A percentile compares a stretch with the other conserved stretches of the same genome.
Evolutionary conservation across 108 stramenopile genomes (phyloP).

Genomic region (Pseudonitzschia multiseries): DNA sequence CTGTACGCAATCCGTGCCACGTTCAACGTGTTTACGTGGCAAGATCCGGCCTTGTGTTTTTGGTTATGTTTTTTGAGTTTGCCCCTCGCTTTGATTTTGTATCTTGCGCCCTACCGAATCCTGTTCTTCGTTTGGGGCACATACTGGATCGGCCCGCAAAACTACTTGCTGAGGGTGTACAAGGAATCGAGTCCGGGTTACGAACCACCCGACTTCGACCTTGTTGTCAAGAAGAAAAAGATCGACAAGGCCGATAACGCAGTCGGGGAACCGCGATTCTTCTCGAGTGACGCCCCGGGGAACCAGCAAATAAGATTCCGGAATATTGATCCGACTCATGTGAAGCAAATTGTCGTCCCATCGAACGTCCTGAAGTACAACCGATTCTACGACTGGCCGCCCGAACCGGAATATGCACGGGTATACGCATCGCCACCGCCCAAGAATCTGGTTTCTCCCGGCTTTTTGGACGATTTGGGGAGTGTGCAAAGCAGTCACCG

Average conservation of each 20-base stretch:
- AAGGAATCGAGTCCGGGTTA: slow-evolving; percentile 28
- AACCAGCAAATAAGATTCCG: slow-evolving; percentile 36
- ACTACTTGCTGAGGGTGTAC: slow-evolving; percentile 31
- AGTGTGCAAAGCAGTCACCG: background rate
- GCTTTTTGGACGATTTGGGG: slow-evolving; percentile 5
- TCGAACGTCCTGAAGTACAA: slow-evolving; percentile 51
- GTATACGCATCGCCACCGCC: slow-evolving; percentile 35
- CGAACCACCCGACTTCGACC: slow-evolving; percentile 33
- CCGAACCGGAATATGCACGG: slow-evolving; percentile 53
- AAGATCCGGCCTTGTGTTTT: slow-evolving; percentile 66
- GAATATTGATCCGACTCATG: slow-evolving; percentile 38
- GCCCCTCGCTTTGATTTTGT: slow-evolving; percentile 40
- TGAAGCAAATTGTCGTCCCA: slow-evolving; percentile 64
- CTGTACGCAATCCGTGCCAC: slow-evolving; percentile 41
- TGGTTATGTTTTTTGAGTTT: slow-evolving; percentile 49
- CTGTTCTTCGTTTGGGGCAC: slow-evolving; percentile 51
- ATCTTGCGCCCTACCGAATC: slow-evolving; percentile 62
- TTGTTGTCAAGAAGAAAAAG: slow-evolving; percentile 30
- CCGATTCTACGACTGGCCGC: slow-evolving; percentile 78
- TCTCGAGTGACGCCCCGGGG: slow-evolving; percentile 42
- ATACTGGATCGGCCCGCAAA: slow-evolving; percentile 57
- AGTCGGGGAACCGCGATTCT: slow-evolving; percentile 28
- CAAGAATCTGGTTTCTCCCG: background rate
- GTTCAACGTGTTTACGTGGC: slow-evolving; percentile 77
- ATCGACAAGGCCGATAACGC: slow-evolving; percentile 24